These are phyloP conservation scores for Claviceps pusilla DNA, from an alignment of 2,329 filamentous ascomycete genomes.

Conservation along the genomic window DNA sequence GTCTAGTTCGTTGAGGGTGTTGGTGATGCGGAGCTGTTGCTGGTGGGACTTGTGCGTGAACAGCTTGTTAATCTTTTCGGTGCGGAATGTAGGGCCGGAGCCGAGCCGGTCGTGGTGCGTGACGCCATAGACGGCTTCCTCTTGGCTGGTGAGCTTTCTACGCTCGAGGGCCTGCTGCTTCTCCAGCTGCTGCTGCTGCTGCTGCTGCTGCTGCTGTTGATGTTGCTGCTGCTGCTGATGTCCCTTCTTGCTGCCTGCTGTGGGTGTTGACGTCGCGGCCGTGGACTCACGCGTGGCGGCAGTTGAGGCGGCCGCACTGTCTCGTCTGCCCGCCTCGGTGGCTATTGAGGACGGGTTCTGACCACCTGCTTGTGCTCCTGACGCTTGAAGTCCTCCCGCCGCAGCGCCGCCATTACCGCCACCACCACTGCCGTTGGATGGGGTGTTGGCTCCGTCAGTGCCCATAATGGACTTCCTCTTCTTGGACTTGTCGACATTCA, in stretches of 20 bases:
- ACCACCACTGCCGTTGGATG: neutral
- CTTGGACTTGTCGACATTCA: constrained; percentile 74
- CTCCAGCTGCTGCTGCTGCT: constrained; percentile 5
- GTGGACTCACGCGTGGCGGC: constrained; percentile 20
- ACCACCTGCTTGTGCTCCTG: constrained; percentile 11
- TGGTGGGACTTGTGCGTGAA: constrained; percentile 62
- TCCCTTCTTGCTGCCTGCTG: constrained; percentile 35
- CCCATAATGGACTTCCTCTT: constrained; percentile 64
- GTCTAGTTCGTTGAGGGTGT: constrained; percentile 56
- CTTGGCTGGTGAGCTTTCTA: constrained; percentile 57
- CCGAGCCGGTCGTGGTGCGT: constrained; percentile 71
- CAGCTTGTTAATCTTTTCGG: constrained; percentile 65
- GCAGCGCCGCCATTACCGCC: neutral
- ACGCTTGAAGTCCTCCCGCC: constrained; percentile 14
- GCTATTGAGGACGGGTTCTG: constrained; percentile 17
- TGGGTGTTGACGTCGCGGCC: constrained; percentile 19
- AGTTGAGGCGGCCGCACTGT: constrained; percentile 37
- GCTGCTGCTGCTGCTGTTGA: neutral
- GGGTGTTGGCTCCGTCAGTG: constrained; percentile 36
- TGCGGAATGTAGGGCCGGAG: constrained; percentile 78
- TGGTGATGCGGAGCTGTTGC: constrained; percentile 60
- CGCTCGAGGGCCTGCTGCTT: constrained; percentile 34
- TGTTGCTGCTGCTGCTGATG: constrained; percentile 11
- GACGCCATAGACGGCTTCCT: constrained; percentile 71
- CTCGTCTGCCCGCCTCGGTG: constrained; percentile 28